Conservation (phyloP, 495 filamentous ascomycete species). For the Podospora australis region DNA sequence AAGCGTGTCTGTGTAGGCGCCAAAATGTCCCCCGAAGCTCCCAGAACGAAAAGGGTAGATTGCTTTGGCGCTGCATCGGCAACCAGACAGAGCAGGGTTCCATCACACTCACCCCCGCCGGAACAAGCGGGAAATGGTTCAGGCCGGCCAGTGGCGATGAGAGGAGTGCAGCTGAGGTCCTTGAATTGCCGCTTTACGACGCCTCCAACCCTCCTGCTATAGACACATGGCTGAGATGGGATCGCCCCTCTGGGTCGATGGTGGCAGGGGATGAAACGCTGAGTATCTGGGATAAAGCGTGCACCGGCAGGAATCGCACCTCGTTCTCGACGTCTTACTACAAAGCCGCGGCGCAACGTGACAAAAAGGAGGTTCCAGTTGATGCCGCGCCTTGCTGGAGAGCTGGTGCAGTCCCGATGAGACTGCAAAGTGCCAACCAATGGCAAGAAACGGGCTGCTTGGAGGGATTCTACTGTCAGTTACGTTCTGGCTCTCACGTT, state of each 20-base stretch:
- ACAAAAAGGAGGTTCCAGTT: constrained; percentile 11
- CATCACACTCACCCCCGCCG: constrained; percentile 8
- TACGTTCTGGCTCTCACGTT: background rate
- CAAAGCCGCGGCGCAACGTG: constrained; percentile 10
- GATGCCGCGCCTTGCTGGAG: constrained; percentile 31
- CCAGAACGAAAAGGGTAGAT: background rate
- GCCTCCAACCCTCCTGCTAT: constrained; percentile 21
- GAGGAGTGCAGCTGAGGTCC: background rate
- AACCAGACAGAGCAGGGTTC: constrained; percentile 24
- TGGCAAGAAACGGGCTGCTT: constrained; percentile 34
- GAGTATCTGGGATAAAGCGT: constrained; percentile 26
- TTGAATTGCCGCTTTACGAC: constrained; percentile 22
- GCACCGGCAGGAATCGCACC: constrained; percentile 27
- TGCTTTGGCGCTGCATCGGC: constrained; percentile 34
- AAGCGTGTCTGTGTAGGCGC: constrained; percentile 33
- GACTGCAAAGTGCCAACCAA: constrained; percentile 27
- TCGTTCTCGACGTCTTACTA: constrained; percentile 29
- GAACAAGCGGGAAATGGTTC: constrained; percentile 37
- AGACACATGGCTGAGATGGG: constrained; percentile 12
- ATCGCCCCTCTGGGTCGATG: constrained; percentile 8
- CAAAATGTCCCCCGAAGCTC: constrained; percentile 3
- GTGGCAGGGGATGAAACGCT: constrained; percentile 1
- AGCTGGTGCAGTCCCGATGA: constrained; percentile 25
- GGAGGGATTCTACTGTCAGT: constrained; percentile 37
- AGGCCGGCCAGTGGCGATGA: constrained; percentile 13